Percentiles rank a stretch among this genome's conserved stretches.
phyloP scores from a whole-genome alignment of 768 basidiomycete species.

The Heimioporus sp. region DNA sequence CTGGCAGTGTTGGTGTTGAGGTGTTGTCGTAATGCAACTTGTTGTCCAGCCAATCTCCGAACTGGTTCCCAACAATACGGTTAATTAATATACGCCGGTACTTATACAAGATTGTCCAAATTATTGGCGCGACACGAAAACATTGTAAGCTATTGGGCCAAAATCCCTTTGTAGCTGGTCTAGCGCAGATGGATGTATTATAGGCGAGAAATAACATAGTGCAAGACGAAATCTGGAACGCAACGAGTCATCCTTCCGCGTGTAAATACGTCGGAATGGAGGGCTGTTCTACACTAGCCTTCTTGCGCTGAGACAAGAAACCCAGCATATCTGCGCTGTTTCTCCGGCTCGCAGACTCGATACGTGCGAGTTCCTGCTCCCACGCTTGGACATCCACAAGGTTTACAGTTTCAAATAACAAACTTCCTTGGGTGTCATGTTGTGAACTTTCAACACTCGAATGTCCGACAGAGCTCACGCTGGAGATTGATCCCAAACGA shows the following conservation, averaged over 20 bases:
- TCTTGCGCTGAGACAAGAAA: slow-evolving; percentile 29
- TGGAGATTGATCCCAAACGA: slow-evolving; percentile 33
- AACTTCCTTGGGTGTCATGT: slow-evolving; percentile 12
- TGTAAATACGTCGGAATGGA: slow-evolving; percentile 21
- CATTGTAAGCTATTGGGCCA: slow-evolving; percentile 6
- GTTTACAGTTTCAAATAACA: slow-evolving; percentile 28
- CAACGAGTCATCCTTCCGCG: slow-evolving; percentile 20
- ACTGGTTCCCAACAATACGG: slow-evolving; percentile 11
- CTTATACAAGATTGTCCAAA: slow-evolving; percentile 9
- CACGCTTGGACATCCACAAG: slow-evolving; percentile 55
- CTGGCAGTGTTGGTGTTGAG: neutral
- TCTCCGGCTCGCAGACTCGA: slow-evolving; percentile 59
- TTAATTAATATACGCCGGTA: slow-evolving; percentile 11
- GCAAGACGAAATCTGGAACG: neutral
- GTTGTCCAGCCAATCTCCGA: neutral
- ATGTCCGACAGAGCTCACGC: slow-evolving; percentile 49
- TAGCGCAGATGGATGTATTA: slow-evolving; percentile 4
- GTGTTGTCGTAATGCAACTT: neutral
- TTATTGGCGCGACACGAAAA: slow-evolving; percentile 3
- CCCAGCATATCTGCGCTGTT: slow-evolving; percentile 39
- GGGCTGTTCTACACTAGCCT: slow-evolving; percentile 20
- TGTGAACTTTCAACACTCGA: slow-evolving; percentile 17
- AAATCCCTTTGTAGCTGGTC: slow-evolving; percentile 8
- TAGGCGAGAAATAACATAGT: slow-evolving; percentile 9
- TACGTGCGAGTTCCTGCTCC: slow-evolving; percentile 75